Base-by-base conservation (phyloP, 495 filamentous ascomycete species). In the Penicillium waksmanii region DNA sequence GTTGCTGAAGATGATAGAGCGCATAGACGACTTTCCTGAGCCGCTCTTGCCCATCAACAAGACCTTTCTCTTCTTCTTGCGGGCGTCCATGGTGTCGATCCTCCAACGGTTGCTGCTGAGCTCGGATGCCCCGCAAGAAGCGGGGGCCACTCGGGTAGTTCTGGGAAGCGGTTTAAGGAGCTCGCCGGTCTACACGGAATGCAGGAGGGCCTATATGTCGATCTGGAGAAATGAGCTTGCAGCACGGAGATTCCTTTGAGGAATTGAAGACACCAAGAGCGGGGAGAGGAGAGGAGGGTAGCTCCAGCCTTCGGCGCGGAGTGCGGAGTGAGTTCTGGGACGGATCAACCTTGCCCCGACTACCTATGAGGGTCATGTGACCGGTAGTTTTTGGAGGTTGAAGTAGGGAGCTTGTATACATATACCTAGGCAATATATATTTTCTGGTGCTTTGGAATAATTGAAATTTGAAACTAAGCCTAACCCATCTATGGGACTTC, bases 11-110 rank as follows among this genome's bases (percentile, higher is more conserved):
- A 98, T 96, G 66, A 98, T 98, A 56, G 89, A 93, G 53, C 96
- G 85, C 95, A 98, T 98, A 50, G 92, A 96, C 33, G 93, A 96
- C 73, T 98, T 98, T n/a, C 95, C 95, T n/a, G 94, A 96, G 58
- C 95, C 95, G 61, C 89, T 93, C 79, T 97, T 97, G 61, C 95
- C 95, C 94, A 84, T 84, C 42, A 84, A 58, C 13, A 84, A 73
- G 34, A 84, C 80, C 78, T 84, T 84, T 77, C 80, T 82, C 73
- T 84, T 83, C 68, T 81, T 77, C 59, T 82, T 80, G 46, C 81
- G 77, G 40, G 70, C 69, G 65, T 81, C 77, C 77, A 80, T 81
- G 51, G 3, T 68, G 53, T 38, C 25, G 55, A 51, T 64, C 51
- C 13, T 48, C 53, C 56, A 35, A 47, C 60, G 40, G 21, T 23